phyloP scores from a whole-genome alignment of 495 filamentous ascomycete species.

The Entonaema liquescens region DNA sequence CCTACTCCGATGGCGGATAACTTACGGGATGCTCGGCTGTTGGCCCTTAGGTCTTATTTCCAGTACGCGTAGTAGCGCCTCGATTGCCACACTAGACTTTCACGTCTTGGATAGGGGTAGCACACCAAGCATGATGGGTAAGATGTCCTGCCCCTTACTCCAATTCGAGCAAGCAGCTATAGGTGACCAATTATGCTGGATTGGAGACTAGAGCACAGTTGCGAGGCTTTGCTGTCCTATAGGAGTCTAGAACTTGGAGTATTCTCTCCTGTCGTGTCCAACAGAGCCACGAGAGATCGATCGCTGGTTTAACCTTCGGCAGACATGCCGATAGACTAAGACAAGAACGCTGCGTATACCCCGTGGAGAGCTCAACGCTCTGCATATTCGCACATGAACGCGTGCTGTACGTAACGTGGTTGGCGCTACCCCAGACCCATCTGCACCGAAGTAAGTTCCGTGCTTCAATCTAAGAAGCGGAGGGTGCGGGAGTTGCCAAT shows the following conservation, averaged over 20 bases:
- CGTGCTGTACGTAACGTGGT: neutral
- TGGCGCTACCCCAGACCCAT: slow-evolving; percentile 16
- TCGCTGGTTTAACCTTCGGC: neutral
- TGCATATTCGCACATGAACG: slow-evolving; percentile 1
- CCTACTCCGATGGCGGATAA: neutral
- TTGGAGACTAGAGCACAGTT: neutral
- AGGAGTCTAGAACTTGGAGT: neutral
- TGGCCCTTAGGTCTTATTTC: neutral
- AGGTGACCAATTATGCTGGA: slow-evolving; percentile 7
- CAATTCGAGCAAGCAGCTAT: neutral
- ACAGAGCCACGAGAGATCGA: neutral
- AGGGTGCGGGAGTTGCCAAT: neutral
- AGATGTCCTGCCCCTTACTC: slow-evolving; percentile 1
- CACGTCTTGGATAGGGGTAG: neutral
- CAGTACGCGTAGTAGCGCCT: neutral
- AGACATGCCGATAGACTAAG: neutral
- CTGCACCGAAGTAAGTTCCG: slow-evolving; percentile 1
- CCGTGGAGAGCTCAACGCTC: neutral
- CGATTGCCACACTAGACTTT: neutral
- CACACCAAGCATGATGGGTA: neutral
- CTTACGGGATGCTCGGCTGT: neutral
- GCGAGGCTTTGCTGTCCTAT: neutral
- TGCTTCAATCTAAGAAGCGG: neutral
- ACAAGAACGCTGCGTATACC: neutral
- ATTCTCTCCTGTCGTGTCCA: neutral